Base-by-base conservation (phyloP, 2,329 filamentous ascomycete genomes). In the Phialophora tarda region DNA sequence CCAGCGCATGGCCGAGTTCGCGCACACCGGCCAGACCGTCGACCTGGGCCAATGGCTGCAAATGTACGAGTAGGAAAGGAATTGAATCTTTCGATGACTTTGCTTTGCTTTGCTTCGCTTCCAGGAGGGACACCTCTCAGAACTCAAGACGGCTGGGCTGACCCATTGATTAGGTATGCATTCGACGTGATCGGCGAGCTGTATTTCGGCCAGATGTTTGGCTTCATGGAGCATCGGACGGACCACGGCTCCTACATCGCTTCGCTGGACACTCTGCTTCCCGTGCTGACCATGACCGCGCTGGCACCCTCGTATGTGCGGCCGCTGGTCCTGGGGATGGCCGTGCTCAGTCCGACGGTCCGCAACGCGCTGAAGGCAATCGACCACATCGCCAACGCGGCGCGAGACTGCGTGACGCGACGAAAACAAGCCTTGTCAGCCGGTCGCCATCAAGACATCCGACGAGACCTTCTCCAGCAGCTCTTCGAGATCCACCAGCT, bases 101-200 rank as follows among this genome's bases (percentile, higher is more conserved):
- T n/a, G 26, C 51, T 23, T 51, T 12, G 32, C 32, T 34, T 32
- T n/a, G n/a, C n/a, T 30, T 26, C 26, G 34, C 34, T 28, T 2
- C 12, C 8, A 10, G 23, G 41, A 17, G 34, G 34, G 30, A 32
- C 28, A 30, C 10, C 30, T 32, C 30, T 32, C 30, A 32, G 1
- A 11, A n/a, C n/a, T n/a, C n/a, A n/a, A n/a, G n/a, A n/a, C n/a
- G n/a, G 32, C 32, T 34, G 32, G 32, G 11, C 32, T 34, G 32
- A 34, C 63, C 67, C 30, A 62, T 50, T 28, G n/a, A 4, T 32
- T 47, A 78, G 77, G 76, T 79, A 76, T 65, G 73, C 80, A 3
- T 82, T 79, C 74, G 80, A 83, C 60, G 75, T 81, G 21, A 74
- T 81, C 21, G 78, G 80, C 23, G 76, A 77, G 30, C 67, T 81